phyloP scores from a whole-genome alignment of 768 basidiomycete species.

The Macrolepiota fuliginosa region DNA sequence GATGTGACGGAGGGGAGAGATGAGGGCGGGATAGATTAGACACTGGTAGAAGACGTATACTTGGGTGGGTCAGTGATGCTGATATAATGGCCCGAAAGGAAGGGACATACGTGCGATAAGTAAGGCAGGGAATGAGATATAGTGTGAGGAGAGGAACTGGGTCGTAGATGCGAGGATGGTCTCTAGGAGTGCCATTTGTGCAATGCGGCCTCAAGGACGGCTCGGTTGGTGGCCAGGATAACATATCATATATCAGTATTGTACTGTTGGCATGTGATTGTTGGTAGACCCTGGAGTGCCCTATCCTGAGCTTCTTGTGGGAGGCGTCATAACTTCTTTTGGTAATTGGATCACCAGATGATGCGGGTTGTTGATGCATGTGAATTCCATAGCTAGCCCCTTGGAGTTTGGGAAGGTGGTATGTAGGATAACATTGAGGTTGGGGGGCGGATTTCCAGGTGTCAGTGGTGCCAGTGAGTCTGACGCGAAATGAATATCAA shows the following conservation, averaged over 20 bases:
- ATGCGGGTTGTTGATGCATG: too few relatives aligned
- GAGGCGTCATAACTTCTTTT: too few relatives aligned
- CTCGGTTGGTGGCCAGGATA: too few relatives aligned
- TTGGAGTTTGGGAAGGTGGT: too few relatives aligned
- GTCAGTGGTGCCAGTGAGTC: too few relatives aligned
- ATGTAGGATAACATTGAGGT: too few relatives aligned
- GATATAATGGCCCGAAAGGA: not conserved
- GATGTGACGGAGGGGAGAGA: slow-evolving; percentile 10
- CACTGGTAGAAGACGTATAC: slow-evolving; percentile 1
- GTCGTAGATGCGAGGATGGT: not conserved
- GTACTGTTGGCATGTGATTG: not conserved
- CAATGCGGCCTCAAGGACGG: not conserved
- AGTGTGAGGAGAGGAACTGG: not conserved
- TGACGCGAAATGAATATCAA: too few relatives aligned
- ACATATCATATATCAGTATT: not conserved
- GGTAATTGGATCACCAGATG: too few relatives aligned
- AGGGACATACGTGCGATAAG: not conserved
- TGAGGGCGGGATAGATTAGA: slow-evolving; percentile 1
- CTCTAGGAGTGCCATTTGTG: not conserved
- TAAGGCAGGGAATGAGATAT: not conserved
- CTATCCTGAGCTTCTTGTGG: too few relatives aligned
- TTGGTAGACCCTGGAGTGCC: too few relatives aligned
- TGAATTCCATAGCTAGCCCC: not conserved
- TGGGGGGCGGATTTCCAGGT: too few relatives aligned
- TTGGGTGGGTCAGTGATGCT: not conserved